Evolutionary conservation across 352 stramenopile species (phyloP).

Genomic region (Phytophthora pisi): DNA sequence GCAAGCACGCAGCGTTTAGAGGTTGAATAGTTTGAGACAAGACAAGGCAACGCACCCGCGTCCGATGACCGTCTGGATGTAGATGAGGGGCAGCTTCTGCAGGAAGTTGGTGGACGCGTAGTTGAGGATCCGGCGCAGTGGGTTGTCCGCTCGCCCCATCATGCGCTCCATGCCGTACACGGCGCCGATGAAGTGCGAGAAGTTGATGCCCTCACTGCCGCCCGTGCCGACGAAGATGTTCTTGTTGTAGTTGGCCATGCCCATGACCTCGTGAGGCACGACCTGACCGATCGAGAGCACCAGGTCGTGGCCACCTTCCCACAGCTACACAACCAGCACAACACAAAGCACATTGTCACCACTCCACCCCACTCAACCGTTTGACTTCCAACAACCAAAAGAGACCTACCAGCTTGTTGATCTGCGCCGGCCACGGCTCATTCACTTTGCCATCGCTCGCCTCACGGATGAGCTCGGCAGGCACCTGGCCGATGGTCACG

Average conservation of each 20-base stretch:
- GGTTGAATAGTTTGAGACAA: background rate
- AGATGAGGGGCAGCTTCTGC: slow-evolving; percentile 91
- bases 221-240: slow-evolving; percentile 98
- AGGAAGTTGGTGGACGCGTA: slow-evolving; percentile 94
- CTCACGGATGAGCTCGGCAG: slow-evolving; percentile 89
- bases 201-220: slow-evolving; percentile 95
- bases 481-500: slow-evolving; percentile 95
- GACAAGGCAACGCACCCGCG: slow-evolving; percentile 39
- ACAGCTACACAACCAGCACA: slow-evolving; percentile 55
- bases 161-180: slow-evolving; percentile 99
- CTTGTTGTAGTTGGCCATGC: slow-evolving; percentile 99
- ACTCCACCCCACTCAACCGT: background rate
- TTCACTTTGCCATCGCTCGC: slow-evolving; percentile 96
- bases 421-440: slow-evolving; percentile 95
- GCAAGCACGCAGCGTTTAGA: background rate
- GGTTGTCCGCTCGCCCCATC: slow-evolving; percentile 97
- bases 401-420: slow-evolving; percentile 93
- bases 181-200: slow-evolving; percentile 98
- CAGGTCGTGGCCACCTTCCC: slow-evolving; percentile 92
- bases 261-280: slow-evolving; percentile 97
- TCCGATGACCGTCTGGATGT: slow-evolving; percentile 96
- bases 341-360: slow-evolving; percentile 4
- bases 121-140: slow-evolving; percentile 95
- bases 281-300: slow-evolving; percentile 97
- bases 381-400: background rate